Evolutionary conservation across 257 asterid genomes (phyloP).

Genomic region (Nicotiana attenuata): DNA sequence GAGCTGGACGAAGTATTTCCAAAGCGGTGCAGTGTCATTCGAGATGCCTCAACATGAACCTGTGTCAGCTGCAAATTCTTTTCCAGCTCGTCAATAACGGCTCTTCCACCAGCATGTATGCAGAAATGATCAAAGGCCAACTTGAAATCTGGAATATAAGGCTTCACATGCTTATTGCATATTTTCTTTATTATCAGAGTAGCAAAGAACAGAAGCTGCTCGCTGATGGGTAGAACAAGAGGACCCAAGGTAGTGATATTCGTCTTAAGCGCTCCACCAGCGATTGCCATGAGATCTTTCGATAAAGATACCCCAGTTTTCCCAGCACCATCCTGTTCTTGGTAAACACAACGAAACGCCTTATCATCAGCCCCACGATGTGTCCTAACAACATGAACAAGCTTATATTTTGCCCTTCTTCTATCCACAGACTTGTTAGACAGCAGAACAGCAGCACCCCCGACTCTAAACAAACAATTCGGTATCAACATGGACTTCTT

Average conservation of each 20-base stretch:
- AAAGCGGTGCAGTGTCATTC: constrained; percentile 78
- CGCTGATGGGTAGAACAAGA: constrained; percentile 69
- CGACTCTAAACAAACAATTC: constrained; percentile 70
- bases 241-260: constrained; percentile 76
- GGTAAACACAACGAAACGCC: constrained; percentile 65
- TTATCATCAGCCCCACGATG: constrained; percentile 75
- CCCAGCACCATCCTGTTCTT: constrained; percentile 57
- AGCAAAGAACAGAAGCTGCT: constrained; percentile 61
- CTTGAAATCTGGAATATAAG: constrained; percentile 72
- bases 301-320: constrained; percentile 65
- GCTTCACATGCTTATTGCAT: constrained; percentile 54
- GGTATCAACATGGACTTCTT: constrained; percentile 74
- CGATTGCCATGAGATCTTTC: constrained; percentile 79
- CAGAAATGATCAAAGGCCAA: constrained; percentile 82
- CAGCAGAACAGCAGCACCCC: constrained; percentile 57
- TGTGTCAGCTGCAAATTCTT: constrained; percentile 67
- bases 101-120: constrained; percentile 82
- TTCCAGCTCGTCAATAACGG: constrained; percentile 79
- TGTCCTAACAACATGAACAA: constrained; percentile 69
- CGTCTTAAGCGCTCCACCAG: constrained; percentile 71
- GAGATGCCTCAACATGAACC: constrained; percentile 64
- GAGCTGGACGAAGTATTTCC: constrained; percentile 86
- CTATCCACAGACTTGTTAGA: constrained; percentile 52
- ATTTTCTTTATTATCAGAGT: constrained; percentile 53
- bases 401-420: constrained; percentile 62